Evolutionary conservation across 176 grass and related monocot genomes (phyloP), one percentile per base, ranked within the genome.

Genomic region (Paspalum vaginatum): DNA sequence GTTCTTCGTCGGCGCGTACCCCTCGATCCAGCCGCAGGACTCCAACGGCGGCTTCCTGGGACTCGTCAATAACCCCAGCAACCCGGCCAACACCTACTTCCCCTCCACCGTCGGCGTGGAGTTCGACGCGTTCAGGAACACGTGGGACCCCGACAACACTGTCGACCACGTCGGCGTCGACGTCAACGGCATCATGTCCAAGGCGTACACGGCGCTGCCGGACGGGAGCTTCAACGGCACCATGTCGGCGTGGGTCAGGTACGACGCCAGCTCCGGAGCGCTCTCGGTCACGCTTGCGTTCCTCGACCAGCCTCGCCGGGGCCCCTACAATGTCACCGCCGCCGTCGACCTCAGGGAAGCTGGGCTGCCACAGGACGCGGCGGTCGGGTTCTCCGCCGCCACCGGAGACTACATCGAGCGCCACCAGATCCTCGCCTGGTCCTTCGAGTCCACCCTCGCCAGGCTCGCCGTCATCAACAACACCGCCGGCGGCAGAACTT

Each of bases 191-290:
- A 39, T 84, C 71, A 5, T 1, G 2, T 84, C n/a, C 81, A n/a
- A n/a, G n/a, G n/a, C n/a, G n/a, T n/a, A n/a, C n/a, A n/a, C n/a
- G n/a, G n/a, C n/a, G n/a, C n/a, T n/a, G n/a, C n/a, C n/a, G 11
- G 53, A 84, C 51, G 39, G 2, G 22, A 39, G 61, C 81, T 66
- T 84, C 50, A n/a, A 76, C 50, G 81, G 72, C 17, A 21, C 74
- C 71, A 76, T 84, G 72, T 84, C 81, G 17, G 72, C 62, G 18
- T 56, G 52, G 81, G 65, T 84, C 62, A 75, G 32, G 25, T 84
- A 84, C 81, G 62, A 84, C 51, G 6, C 62, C 52, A 1, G 2
- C 61, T 44, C 40, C 14, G 14, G 72, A 17, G 54, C 18, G 51
- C 72, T 84, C 51, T 15, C 51, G 6, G 72, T 11, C 18, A 10